A percentile compares a stretch with the other conserved stretches of the same genome.
Evolutionary conservation across 148 eudicot genomes (phyloP).

Genomic region (Vaccinium macrocarpon): DNA sequence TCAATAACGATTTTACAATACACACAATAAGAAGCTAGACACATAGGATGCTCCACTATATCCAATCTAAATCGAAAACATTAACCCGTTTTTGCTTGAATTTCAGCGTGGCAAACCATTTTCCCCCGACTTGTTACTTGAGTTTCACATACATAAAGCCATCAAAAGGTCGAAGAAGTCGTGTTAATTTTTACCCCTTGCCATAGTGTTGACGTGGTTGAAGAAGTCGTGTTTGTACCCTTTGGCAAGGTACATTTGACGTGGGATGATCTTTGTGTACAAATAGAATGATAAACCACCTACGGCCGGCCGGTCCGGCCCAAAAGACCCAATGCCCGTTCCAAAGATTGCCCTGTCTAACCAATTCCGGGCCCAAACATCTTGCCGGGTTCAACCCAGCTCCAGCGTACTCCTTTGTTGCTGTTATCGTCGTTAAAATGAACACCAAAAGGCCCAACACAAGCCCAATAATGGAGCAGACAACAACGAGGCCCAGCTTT

Average conservation of each 20-base stretch:
- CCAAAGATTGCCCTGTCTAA: constrained; percentile 50
- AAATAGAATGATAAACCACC: constrained; percentile 28
- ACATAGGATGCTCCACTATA: background rate
- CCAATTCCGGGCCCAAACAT: constrained; percentile 45
- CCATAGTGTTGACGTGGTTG: background rate
- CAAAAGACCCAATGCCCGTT: constrained; percentile 49
- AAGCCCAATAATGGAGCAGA: constrained; percentile 24
- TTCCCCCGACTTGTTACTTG: background rate
- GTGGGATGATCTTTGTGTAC: constrained; percentile 25
- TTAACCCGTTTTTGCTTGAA: background rate
- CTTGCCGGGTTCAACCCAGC: constrained; percentile 48
- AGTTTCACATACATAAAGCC: background rate
- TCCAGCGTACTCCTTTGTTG: constrained; percentile 37
- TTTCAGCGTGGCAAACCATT: background rate
- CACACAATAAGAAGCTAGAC: no score
- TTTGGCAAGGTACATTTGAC: constrained; percentile 6
- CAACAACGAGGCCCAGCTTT: constrained; percentile 26
- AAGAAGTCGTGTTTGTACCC: constrained; percentile 24
- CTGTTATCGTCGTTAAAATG: constrained; percentile 35
- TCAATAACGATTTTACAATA: no score
- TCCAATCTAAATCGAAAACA: background rate
- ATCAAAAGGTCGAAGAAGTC: background rate
- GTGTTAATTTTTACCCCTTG: no score
- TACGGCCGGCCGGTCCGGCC: constrained; percentile 34
- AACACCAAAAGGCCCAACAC: constrained; percentile 40